These are phyloP conservation scores for Encephalitozoon romaleae DNA, from an alignment of 371 early-diverging fungal genomes.

Conservation along the genomic window DNA sequence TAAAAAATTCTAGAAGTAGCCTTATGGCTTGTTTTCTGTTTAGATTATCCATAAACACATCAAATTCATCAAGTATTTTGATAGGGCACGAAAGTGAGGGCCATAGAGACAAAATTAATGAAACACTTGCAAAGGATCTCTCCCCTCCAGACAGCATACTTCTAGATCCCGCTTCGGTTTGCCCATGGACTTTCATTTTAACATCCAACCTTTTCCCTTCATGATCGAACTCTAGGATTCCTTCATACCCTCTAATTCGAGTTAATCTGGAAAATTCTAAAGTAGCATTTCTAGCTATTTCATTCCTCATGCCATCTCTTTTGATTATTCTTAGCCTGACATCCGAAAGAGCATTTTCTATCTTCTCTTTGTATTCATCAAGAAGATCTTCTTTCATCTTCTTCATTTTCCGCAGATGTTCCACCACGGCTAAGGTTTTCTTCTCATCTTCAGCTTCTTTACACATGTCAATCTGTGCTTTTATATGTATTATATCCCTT, in stretches of 20 bases:
- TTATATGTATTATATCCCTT: slow-evolving; percentile 21
- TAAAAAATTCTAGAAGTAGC: slow-evolving; percentile 48
- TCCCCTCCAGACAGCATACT: slow-evolving; percentile 86
- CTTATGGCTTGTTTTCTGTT: slow-evolving; percentile 58
- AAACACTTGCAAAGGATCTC: slow-evolving; percentile 91
- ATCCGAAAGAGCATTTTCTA: slow-evolving; percentile 23
- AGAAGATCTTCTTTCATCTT: slow-evolving; percentile 21
- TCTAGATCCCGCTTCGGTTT: slow-evolving; percentile 43
- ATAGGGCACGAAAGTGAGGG: slow-evolving; percentile 82
- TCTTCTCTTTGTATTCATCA: slow-evolving; percentile 18
- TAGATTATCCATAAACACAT: slow-evolving; percentile 84
- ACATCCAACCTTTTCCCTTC: slow-evolving; percentile 64
- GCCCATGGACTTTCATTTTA: slow-evolving; percentile 64
- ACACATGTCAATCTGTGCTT: slow-evolving; percentile 12
- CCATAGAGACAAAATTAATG: slow-evolving; percentile 87
- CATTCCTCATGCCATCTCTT: slow-evolving; percentile 52
- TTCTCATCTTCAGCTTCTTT: slow-evolving; percentile 25
- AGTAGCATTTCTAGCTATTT: slow-evolving; percentile 36
- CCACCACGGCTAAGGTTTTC: slow-evolving; percentile 24
- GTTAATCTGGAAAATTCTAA: slow-evolving; percentile 49
- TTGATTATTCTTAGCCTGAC: slow-evolving; percentile 44
- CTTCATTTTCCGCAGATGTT: slow-evolving; percentile 17
- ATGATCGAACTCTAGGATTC: slow-evolving; percentile 73
- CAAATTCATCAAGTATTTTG: slow-evolving; percentile 94
- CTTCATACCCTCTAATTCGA: slow-evolving; percentile 69